phyloP scores from a whole-genome alignment of 192 early-diverging fungal species.

The Glomus cerebriforme region DNA sequence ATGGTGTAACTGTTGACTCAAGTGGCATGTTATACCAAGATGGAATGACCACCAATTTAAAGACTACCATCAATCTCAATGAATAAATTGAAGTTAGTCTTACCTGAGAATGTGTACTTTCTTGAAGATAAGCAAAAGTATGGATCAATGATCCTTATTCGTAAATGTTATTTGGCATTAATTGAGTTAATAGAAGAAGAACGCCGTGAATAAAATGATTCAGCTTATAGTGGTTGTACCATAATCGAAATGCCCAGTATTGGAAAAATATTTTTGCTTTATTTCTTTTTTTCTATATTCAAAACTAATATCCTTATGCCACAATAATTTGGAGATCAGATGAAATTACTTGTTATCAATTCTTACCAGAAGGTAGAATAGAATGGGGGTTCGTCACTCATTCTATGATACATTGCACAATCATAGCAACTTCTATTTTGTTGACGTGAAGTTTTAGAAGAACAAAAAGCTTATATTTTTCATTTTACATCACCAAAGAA shows the following conservation, averaged over 20 bases:
- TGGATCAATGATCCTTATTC: constrained; percentile 18
- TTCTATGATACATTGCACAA: not conserved
- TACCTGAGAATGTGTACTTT: not conserved
- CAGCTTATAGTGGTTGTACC: constrained; percentile 2
- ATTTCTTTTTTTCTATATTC: constrained; percentile 21
- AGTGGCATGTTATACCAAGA: constrained; percentile 2
- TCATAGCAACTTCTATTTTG: not conserved
- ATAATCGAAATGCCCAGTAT: constrained; percentile 8
- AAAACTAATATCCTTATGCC: not conserved
- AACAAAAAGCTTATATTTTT: not conserved
- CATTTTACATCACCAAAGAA: not conserved
- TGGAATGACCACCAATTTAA: not conserved
- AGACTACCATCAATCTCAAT: not conserved
- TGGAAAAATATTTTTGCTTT: constrained; percentile 14
- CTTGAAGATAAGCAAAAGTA: not conserved
- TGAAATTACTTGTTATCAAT: not conserved
- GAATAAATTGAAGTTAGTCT: not conserved
- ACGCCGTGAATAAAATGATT: not conserved
- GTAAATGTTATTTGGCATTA: constrained; percentile 2
- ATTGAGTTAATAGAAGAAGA: not conserved
- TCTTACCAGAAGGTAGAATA: not conserved
- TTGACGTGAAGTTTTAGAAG: not conserved
- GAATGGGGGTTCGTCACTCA: not conserved
- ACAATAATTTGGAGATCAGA: constrained; percentile 5
- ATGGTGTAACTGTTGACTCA: constrained; percentile 7